Evolutionary conservation across 176 grass and related monocot species (phyloP), one percentile per base, ranked within the genome.

Genomic region (Calamus simplicifolius): DNA sequence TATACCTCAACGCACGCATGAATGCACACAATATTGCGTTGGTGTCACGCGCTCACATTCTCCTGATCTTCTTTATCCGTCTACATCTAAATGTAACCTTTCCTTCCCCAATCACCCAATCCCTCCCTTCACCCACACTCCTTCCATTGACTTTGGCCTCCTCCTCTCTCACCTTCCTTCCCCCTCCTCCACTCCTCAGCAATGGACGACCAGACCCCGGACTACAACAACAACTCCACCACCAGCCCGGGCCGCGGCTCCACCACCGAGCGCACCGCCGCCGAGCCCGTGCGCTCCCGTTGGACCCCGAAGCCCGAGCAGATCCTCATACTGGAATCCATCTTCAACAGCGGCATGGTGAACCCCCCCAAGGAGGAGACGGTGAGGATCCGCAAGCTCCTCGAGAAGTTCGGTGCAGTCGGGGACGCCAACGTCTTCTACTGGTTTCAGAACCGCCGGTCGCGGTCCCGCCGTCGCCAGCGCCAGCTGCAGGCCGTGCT

Each of bases 331-430:
- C 91, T 95, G 1, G 91, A 95, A 56, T 90, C 86, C 77, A 90
- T 95, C 86, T 95, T 95, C 70, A 95, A 95, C 74, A 90, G 77
- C 71, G 91, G 91, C 18, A 95, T 85, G 91, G 91, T 95, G 27
- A 95, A 90, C 69, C 91, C 86, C 5, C 91, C 91, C 48, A 95
- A 95, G 77, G 91, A 90, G 50, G 91, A 95, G 74, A 95, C 91
- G 0, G 82, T 95, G 43, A 72, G 86, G 50, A 95, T 95, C 63
- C 80, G 91, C 60, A 95, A 95, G 77, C 83, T 95, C 6, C 83
- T 95, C 57, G 91, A 95, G 63, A 85, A 88, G 48, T 95, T 95
- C 63, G 91, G 91, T 54, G 71, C 83, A 52, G 91, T 95, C 58
- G 83, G 86, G 27, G 91, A 95, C 63, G 86, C 91, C 64, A 96